These are phyloP conservation scores for Pyronema omphalodes DNA, from an alignment of 495 filamentous ascomycete species.

Conservation along the genomic window DNA sequence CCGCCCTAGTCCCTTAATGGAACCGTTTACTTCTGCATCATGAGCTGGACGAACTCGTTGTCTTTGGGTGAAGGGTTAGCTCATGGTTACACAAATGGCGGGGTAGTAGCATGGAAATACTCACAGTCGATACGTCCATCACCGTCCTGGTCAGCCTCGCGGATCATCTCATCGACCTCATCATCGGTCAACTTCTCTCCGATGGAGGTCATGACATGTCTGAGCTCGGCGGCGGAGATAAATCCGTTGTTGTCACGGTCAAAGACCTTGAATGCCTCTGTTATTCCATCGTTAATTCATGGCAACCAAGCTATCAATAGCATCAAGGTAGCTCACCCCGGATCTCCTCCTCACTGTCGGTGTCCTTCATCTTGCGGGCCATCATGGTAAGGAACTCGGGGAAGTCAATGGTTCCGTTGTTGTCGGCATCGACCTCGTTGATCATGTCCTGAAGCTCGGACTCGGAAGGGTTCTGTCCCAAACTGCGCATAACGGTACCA, in stretches of 20 bases:
- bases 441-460: conserved; percentile 99
- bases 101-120: conserved; percentile 9
- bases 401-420: conserved; percentile 99
- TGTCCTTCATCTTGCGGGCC: conserved; percentile 99
- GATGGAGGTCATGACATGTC: conserved; percentile 98
- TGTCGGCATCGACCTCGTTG: conserved; percentile 98
- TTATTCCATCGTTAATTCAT: neutral
- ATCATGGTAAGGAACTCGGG: conserved; percentile 99
- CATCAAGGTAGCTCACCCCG: conserved; percentile 33
- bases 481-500: conserved; percentile 98
- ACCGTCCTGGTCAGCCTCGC: conserved; percentile 96
- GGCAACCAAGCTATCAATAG: neutral
- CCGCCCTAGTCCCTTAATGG: no score
- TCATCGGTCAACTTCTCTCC: conserved; percentile 99
- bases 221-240: conserved; percentile 92
- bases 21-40: conserved; percentile 91
- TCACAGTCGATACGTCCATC: conserved; percentile 94
- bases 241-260: conserved; percentile 99
- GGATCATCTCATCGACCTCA: conserved; percentile 99
- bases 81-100: neutral
- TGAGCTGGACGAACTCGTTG: conserved; percentile 99
- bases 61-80: conserved; percentile 40
- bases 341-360: conserved; percentile 98
- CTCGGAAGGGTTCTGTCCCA: conserved; percentile 97
- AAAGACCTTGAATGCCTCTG: conserved; percentile 66